Evolutionary conservation across 805 yeast genomes (phyloP).

Genomic region (Candida germanica): DNA sequence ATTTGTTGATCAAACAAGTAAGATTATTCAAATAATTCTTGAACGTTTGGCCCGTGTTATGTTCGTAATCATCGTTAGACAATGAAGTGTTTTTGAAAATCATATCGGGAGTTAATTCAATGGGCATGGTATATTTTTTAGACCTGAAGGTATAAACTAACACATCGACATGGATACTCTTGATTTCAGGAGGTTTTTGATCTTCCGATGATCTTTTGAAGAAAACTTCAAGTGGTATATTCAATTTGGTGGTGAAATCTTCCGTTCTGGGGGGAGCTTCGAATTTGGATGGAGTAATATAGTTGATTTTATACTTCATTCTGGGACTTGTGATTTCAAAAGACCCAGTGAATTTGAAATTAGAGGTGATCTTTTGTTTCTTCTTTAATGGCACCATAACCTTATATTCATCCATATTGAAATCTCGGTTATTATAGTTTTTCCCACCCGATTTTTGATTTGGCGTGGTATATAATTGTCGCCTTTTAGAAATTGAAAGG

Average conservation of each 20-base stretch:
- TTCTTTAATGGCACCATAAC: constrained; percentile 28
- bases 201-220: constrained; percentile 23
- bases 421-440: background rate
- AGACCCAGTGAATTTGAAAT: constrained; percentile 29
- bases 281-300: constrained; percentile 24
- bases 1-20: constrained; percentile 21
- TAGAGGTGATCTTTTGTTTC: constrained; percentile 26
- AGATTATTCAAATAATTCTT: constrained; percentile 25
- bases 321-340: constrained; percentile 30
- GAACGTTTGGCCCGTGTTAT: constrained; percentile 17
- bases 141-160: constrained; percentile 33
- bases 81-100: constrained; percentile 28
- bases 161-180: constrained; percentile 27
- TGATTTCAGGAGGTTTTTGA: constrained; percentile 24
- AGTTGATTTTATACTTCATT: constrained; percentile 23
- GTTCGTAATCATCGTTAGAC: constrained; percentile 28
- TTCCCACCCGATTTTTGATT: background rate
- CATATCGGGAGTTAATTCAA: constrained; percentile 36
- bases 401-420: constrained; percentile 15
- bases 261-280: constrained; percentile 5
- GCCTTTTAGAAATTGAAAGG: constrained; percentile 17
- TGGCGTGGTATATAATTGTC: constrained; percentile 18
- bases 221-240: constrained; percentile 29
- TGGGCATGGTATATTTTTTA: constrained; percentile 32
- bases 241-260: constrained; percentile 8